phyloP scores from a whole-genome alignment of 805 yeast species.

The Saturnispora kantuleensis region DNA sequence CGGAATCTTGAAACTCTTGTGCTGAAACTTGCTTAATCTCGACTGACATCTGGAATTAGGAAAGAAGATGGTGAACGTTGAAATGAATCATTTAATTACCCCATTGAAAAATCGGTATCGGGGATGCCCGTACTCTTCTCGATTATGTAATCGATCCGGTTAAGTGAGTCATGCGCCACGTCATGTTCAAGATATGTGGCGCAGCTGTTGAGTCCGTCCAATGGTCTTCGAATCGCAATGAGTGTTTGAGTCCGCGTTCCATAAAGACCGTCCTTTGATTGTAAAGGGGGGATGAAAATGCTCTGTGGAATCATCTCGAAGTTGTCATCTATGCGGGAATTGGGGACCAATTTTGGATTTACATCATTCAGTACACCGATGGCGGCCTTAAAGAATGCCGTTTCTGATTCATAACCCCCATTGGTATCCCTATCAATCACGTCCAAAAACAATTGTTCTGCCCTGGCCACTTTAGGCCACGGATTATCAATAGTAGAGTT shows the following conservation, averaged over 20 bases:
- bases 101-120: constrained; percentile 1
- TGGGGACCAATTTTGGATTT: constrained; percentile 18
- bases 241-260: constrained; percentile 13
- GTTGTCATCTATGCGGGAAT: neutral
- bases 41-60: constrained; percentile 5
- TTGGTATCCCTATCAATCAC: constrained; percentile 23
- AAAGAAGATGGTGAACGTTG: neutral
- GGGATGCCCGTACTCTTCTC: neutral
- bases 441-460: constrained; percentile 49
- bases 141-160: neutral
- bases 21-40: constrained; percentile 18
- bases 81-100: neutral
- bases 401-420: constrained; percentile 19
- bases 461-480: constrained; percentile 66
- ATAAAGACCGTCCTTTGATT: constrained; percentile 6
- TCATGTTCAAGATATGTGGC: neutral
- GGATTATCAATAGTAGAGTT: constrained; percentile 57
- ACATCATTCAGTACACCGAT: constrained; percentile 45
- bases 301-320: constrained; percentile 1
- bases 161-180: neutral
- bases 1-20: constrained; percentile 34
- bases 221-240: constrained; percentile 3
- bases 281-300: constrained; percentile 9
- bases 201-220: neutral
- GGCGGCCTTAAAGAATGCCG: constrained; percentile 37